Percentiles rank a stretch among this genome's conserved stretches.
Conservation (phyloP, 2,329 filamentous ascomycete genomes). For the Beauveria varroae region DNA sequence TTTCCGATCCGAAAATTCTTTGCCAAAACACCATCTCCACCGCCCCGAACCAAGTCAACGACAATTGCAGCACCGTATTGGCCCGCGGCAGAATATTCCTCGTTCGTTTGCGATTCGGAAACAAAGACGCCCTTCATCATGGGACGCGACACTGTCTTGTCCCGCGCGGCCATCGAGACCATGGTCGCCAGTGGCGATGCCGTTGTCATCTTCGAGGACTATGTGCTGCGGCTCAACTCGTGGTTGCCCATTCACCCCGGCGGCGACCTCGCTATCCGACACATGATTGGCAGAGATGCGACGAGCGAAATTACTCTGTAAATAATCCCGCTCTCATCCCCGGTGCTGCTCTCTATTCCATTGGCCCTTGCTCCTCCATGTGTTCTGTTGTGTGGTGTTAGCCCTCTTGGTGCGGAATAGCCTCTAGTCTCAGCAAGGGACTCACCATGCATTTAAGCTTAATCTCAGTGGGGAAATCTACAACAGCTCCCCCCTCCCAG, state of each 20-base stretch:
- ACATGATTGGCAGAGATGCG: constrained; percentile 54
- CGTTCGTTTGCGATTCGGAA: not conserved
- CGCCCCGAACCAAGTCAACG: too few species aligned
- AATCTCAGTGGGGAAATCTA: not conserved
- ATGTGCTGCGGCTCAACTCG: constrained; percentile 45
- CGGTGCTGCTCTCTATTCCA: not conserved
- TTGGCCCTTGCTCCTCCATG: not conserved
- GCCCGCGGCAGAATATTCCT: not conserved
- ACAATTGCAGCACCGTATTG: not conserved
- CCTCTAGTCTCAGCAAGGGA: not conserved
- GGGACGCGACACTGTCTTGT: constrained; percentile 36
- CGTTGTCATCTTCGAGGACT: constrained; percentile 49
- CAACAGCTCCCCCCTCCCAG: not conserved
- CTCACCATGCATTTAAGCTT: constrained; percentile 2
- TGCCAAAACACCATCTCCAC: not conserved
- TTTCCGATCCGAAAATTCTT: not conserved
- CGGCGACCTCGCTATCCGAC: constrained; percentile 49
- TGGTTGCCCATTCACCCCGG: constrained; percentile 55
- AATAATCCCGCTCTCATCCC: constrained; percentile 12
- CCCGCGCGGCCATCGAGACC: constrained; percentile 37
- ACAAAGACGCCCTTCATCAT: constrained; percentile 15
- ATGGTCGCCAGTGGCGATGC: constrained; percentile 47
- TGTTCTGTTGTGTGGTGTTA: not conserved
- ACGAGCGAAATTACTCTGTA: constrained; percentile 54
- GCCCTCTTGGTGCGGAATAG: not conserved